These are phyloP conservation scores for Microsporum ferrugineum DNA, from an alignment of 2,329 filamentous ascomycete genomes.

Conservation along the genomic window DNA sequence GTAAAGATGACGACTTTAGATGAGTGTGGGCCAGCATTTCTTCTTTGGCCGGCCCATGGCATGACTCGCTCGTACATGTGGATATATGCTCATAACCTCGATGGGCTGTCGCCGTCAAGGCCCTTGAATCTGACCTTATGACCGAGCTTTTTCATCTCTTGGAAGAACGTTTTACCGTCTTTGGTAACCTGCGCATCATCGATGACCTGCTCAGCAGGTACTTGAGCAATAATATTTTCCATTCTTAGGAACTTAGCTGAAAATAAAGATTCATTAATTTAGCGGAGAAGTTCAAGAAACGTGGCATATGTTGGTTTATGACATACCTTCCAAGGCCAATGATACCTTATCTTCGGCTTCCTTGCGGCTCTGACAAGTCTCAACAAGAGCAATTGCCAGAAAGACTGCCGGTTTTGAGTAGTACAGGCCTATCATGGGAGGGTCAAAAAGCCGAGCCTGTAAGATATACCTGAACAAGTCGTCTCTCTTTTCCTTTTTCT, in stretches of 20 bases:
- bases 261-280: background rate
- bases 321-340: background rate
- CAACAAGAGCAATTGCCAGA: slow-evolving; percentile 6
- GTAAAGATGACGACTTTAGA: too few species aligned
- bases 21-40: too few species aligned
- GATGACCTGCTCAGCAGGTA: background rate
- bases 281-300: too few species aligned
- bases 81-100: background rate
- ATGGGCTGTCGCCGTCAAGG: background rate
- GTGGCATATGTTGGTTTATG: background rate
- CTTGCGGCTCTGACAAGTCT: background rate
- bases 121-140: background rate
- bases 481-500: background rate
- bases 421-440: background rate
- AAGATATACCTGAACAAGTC: background rate
- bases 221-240: background rate
- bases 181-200: background rate
- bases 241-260: background rate
- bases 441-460: background rate
- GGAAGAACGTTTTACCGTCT: background rate
- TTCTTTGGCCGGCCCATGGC: too few species aligned
- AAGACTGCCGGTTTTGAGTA: slow-evolving; percentile 6
- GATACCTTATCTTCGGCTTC: background rate
- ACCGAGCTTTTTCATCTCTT: background rate
- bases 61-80: too few species aligned